Evolutionary conservation across 1,284 basidiomycete genomes (phyloP).

Genomic region (Agaricales sp.): DNA sequence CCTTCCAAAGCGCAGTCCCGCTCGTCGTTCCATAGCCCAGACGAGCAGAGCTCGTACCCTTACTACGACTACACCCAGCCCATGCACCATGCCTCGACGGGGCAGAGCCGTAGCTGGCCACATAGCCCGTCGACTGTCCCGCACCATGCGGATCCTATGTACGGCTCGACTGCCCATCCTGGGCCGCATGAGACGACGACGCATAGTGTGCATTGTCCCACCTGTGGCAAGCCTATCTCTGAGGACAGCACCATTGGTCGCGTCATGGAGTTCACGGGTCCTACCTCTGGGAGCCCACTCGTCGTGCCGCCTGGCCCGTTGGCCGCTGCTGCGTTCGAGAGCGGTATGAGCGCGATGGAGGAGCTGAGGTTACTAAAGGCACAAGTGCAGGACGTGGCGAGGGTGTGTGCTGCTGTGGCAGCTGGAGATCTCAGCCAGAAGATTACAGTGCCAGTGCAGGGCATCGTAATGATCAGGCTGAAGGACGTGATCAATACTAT

Average conservation of each 20-base stretch:
- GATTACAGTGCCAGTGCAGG: slow-evolving; percentile 94
- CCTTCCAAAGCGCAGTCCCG: too few relatives aligned
- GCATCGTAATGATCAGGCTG: slow-evolving; percentile 94
- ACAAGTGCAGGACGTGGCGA: slow-evolving; percentile 75
- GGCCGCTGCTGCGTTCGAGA: slow-evolving; percentile 46
- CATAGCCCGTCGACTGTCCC: too few relatives aligned
- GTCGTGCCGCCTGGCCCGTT: slow-evolving; percentile 24
- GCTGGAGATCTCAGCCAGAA: slow-evolving; percentile 91
- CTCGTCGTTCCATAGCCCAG: too few relatives aligned
- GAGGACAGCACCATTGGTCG: not conserved
- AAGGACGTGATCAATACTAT: slow-evolving; percentile 98
- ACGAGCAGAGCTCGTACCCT: too few relatives aligned
- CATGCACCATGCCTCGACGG: too few relatives aligned
- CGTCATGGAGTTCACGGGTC: not conserved
- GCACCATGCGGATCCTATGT: too few relatives aligned
- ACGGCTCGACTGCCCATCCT: too few relatives aligned
- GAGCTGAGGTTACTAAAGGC: slow-evolving; percentile 72
- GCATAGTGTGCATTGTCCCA: not conserved
- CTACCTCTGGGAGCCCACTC: not conserved
- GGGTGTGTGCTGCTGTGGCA: slow-evolving; percentile 83
- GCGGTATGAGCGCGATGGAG: slow-evolving; percentile 58
- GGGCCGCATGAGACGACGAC: not conserved
- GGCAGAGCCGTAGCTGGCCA: too few relatives aligned
- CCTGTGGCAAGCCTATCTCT: not conserved
- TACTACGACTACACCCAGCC: too few relatives aligned